Evolutionary conservation across 495 filamentous ascomycete species (phyloP), one percentile per base, ranked within the genome.

Genomic region (Aspergillus nanangensis): DNA sequence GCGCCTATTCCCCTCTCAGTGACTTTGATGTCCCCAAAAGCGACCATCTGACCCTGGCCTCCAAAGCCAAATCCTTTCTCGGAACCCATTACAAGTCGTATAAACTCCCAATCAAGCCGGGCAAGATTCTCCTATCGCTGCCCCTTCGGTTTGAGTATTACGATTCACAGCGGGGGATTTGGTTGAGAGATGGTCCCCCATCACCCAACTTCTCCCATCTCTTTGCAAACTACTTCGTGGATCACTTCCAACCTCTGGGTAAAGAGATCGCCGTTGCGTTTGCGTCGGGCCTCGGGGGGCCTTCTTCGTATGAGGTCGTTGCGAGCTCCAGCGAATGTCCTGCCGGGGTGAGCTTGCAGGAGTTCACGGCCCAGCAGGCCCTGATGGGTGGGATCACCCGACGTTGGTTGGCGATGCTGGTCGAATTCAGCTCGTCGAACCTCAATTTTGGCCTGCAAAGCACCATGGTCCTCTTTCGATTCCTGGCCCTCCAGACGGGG

Each of bases 401-500:
- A 18, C 71, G 77, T 33, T 77, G 76, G 71, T 50, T 70, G 2
- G 77, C 77, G 31, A 66, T 81, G 8, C 52, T 75, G 0, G 49
- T 67, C 13, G 75, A 81, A 47, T 58, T 83, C 11, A 52, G 50
- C 10, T 55, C 61, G 0, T 71, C 69, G 2, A 69, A 64, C 24
- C 22, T 84, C 10, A 69, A 78, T 44, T 72, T 78, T 40, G 74
- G 63, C 22, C 55, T 69, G 5, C 47, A 68, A 9, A 58, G 69
- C 13, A 76, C 74, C 0, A 60, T 55, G 21, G 25, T 66, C 2
- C 56, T 80, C 5, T 41, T 81, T 11, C 49, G 68, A 11, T 77
- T 78, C 35, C 66, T 74, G 17, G 63, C 62, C 10, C 60, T 67
- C 25, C 75, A 81, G 38, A 70, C 61, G 0, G 80, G 78, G 0